Evolutionary conservation across 1,284 basidiomycete genomes (phyloP), one percentile per base, ranked within the genome.

Genomic region (Sphaerobolus stellatus): DNA sequence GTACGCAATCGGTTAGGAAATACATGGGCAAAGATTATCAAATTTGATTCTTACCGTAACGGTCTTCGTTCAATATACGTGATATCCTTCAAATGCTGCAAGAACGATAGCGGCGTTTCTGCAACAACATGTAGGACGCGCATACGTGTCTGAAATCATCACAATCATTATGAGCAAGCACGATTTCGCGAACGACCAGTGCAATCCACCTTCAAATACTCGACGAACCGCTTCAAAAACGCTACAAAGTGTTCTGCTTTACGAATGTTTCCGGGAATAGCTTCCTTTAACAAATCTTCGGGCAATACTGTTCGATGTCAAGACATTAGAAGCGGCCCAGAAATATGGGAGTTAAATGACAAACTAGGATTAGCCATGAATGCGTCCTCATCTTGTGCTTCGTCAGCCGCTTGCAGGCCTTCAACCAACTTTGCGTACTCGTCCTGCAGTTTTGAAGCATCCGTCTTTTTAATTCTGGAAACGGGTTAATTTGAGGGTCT

Each of bases 231-330:
- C 70, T 96, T 98, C 58, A 99, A 73, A 76, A 99, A 99, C 1
- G 97, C 96, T 18, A 98, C 92, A 67, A 99, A 99, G 73, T 99
- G 97, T 68, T 99, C 97, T 0, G 97, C 97, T 67, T 98, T 95
- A 47, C 97, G 83, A 59, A 99, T 99, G 67, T 99, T 99, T 20
- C 97, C 97, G 16, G 97, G 97, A 36, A 99, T 82, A 3, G 97
- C 97, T 72, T 99, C 97, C 57, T 88, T 87, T 41, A 99, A 77
- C 52, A 99, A 82, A 69, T 99, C 97, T 58, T 95, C 92, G 4
- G 97, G 96, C 6, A 99, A 77, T 13, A 96, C 94, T 90, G 63
- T 4, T 51, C 50, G 48, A 45, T 31, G 27, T 31, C 50, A 50
- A 41, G 25, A 50, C n/a, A 49, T 52, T 43, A 55, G 31, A 48